Percentiles rank a stretch among this genome's conserved stretches.
These are phyloP conservation scores for Jatropha podagrica DNA, from an alignment of 441 rosid species.

Conservation along the genomic window DNA sequence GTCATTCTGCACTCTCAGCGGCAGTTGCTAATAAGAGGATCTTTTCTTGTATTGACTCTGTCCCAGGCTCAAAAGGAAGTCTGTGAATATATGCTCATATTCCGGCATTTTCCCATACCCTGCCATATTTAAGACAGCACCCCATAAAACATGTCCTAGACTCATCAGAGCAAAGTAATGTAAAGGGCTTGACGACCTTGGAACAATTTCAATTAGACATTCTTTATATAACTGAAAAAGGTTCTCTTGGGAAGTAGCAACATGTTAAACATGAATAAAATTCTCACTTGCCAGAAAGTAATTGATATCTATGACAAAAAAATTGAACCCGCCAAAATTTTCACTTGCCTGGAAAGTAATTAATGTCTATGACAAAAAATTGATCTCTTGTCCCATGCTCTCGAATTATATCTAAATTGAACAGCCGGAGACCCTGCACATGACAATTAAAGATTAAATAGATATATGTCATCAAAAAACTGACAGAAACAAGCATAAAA, in stretches of 20 bases:
- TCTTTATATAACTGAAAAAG: background rate
- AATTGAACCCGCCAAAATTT: constrained; percentile 35
- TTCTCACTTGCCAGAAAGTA: constrained; percentile 61
- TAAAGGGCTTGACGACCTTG: background rate
- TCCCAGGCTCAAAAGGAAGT: constrained; percentile 56
- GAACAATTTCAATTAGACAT: background rate
- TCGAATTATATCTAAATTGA: constrained; percentile 68
- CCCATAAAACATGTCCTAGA: background rate
- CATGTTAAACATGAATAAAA: background rate
- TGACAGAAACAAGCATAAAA: background rate
- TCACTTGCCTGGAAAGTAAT: constrained; percentile 76
- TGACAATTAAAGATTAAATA: constrained; percentile 33
- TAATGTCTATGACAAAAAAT: constrained; percentile 65
- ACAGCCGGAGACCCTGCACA: constrained; percentile 53
- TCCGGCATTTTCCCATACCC: constrained; percentile 77
- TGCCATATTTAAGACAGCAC: constrained; percentile 28
- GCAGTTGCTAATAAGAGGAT: constrained; percentile 24
- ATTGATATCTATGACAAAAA: constrained; percentile 66
- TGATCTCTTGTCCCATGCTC: constrained; percentile 50
- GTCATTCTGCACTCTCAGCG: background rate
- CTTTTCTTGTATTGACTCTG: constrained; percentile 55
- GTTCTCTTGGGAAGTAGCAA: background rate
- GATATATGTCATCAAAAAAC: constrained; percentile 24
- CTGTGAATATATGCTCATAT: constrained; percentile 62
- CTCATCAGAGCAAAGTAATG: background rate